Conservation (phyloP, 176 grass and related monocot species). For the Oryza nivara region DNA sequence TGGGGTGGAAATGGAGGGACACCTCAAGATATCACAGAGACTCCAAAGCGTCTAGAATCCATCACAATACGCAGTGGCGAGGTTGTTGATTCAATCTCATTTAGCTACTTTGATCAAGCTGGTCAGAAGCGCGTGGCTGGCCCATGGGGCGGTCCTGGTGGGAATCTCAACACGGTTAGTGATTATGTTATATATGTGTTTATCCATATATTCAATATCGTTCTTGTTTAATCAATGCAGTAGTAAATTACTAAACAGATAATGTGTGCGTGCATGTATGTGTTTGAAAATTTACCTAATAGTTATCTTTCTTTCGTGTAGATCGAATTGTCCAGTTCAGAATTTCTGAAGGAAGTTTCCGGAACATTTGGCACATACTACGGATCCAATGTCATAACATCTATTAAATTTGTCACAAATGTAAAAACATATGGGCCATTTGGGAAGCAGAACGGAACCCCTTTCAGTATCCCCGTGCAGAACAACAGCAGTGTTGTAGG, state of each 20-base stretch:
- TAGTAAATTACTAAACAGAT: too few species aligned
- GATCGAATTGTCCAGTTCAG: neutral
- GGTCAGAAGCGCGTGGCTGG: neutral
- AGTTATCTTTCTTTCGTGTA: neutral
- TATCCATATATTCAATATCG: too few species aligned
- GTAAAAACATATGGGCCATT: neutral
- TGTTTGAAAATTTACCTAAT: neutral
- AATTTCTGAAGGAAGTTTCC: neutral
- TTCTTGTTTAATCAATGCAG: too few species aligned
- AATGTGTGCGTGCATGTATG: too few species aligned
- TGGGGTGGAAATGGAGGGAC: slow-evolving; percentile 12
- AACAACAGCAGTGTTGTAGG: neutral
- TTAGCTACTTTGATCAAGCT: neutral
- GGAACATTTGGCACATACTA: neutral
- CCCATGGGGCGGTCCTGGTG: neutral
- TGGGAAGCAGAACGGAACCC: neutral
- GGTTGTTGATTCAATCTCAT: slow-evolving; percentile 3
- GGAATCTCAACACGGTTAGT: neutral
- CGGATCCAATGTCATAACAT: neutral
- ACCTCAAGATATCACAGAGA: neutral
- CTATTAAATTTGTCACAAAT: neutral
- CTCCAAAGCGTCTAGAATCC: neutral
- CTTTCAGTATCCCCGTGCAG: neutral
- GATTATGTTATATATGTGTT: too few species aligned
- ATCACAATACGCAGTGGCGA: neutral